Conservation (phyloP, 805 yeast species). For the Saccharomycopsis babjevae region DNA sequence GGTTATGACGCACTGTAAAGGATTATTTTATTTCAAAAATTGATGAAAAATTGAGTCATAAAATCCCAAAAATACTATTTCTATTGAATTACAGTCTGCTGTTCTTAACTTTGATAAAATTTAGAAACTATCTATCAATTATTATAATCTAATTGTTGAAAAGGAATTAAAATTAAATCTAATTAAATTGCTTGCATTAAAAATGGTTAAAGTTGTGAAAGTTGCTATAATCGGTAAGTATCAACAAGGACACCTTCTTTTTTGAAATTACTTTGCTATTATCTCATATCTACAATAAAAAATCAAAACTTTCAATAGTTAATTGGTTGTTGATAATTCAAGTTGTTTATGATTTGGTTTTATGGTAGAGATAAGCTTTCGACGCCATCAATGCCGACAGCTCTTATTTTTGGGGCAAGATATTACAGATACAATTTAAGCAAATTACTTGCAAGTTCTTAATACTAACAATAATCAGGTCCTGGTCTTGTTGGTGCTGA, state of each 20-base stretch:
- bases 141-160: no score
- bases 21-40: not conserved
- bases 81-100: no score
- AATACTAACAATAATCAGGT: constrained; percentile 29
- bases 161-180: no score
- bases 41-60: not conserved
- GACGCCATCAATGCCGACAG: no score
- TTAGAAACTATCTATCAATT: no score
- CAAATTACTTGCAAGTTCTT: not conserved
- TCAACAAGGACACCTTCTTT: not conserved
- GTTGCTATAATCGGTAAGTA: constrained; percentile 57
- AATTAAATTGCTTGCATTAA: not conserved
- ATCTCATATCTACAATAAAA: not conserved
- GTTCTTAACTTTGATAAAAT: no score
- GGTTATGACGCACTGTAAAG: not conserved
- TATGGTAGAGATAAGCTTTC: no score
- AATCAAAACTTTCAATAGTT: not conserved
- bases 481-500: constrained; percentile 96
- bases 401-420: no score
- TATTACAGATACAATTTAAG: constrained; percentile 6
- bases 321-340: no score
- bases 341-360: no score
- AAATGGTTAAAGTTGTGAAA: constrained; percentile 36
- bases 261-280: not conserved
- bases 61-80: not conserved